phyloP scores from a whole-genome alignment of 148 eudicot species.

The Rheum nobile region DNA sequence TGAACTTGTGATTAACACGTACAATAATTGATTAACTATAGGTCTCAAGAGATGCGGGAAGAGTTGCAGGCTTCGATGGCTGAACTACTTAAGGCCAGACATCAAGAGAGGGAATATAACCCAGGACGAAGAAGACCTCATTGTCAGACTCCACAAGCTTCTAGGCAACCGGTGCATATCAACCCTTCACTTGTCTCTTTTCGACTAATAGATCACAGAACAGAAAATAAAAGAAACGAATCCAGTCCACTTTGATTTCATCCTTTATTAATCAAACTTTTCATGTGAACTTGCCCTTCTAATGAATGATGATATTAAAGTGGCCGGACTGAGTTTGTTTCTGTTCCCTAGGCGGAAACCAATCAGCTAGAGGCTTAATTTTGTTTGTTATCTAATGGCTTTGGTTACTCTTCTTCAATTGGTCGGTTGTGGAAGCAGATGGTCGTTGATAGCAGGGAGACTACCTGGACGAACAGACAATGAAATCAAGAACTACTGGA shows the following conservation, averaged over 20 bases:
- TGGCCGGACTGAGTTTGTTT: background rate
- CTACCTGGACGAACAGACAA: constrained; percentile 23
- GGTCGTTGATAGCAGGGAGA: constrained; percentile 21
- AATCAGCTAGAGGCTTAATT: too few species aligned
- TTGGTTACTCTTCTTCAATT: background rate
- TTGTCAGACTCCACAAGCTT: constrained; percentile 15
- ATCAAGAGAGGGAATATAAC: constrained; percentile 17
- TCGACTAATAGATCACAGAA: too few species aligned
- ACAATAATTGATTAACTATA: background rate
- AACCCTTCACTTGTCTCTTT: background rate
- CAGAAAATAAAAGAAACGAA: too few species aligned
- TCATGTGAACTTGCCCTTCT: too few species aligned
- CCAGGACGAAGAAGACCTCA: constrained; percentile 19
- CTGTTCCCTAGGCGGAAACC: background rate
- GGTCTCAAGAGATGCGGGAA: constrained; percentile 21
- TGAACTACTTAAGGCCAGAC: constrained; percentile 18
- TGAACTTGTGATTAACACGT: too few species aligned
- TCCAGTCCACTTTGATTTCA: too few species aligned
- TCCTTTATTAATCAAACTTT: too few species aligned
- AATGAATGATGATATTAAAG: too few species aligned
- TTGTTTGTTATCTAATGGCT: too few species aligned
- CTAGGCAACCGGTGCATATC: constrained; percentile 16
- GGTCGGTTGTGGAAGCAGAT: background rate
- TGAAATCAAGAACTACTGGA: constrained; percentile 22
- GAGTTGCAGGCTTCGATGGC: constrained; percentile 23